phyloP scores from a whole-genome alignment of 2,329 filamentous ascomycete genomes.

The Fusarium illudens region DNA sequence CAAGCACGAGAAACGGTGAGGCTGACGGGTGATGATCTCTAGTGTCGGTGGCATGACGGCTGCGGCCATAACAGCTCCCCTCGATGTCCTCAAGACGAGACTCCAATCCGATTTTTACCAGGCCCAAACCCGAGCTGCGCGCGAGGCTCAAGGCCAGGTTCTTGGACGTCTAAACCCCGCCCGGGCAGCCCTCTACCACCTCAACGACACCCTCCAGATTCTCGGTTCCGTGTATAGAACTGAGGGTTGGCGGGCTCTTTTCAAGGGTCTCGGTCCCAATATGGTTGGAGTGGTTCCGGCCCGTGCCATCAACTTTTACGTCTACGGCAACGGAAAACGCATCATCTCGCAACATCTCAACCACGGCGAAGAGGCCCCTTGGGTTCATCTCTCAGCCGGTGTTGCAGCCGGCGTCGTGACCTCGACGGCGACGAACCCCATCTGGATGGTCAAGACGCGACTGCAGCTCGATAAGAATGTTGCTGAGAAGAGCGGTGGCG shows the following conservation, averaged over 20 bases:
- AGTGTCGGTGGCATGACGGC: constrained; percentile 91
- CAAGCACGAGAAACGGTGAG: neutral
- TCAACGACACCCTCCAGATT: constrained; percentile 87
- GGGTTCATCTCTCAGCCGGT: constrained; percentile 81
- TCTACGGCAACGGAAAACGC: constrained; percentile 91
- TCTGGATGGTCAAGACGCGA: constrained; percentile 95
- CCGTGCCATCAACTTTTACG: constrained; percentile 90
- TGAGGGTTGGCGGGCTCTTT: constrained; percentile 87
- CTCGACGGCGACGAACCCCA: constrained; percentile 91
- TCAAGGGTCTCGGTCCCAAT: constrained; percentile 93
- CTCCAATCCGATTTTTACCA: constrained; percentile 97
- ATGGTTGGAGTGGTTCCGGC: constrained; percentile 89
- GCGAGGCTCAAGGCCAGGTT: constrained; percentile 65
- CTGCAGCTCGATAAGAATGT: constrained; percentile 90
- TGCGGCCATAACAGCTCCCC: constrained; percentile 89
- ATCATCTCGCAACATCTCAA: constrained; percentile 80
- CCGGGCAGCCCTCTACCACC: constrained; percentile 75
- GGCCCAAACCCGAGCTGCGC: constrained; percentile 75
- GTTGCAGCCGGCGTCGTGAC: constrained; percentile 83
- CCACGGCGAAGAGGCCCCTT: constrained; percentile 71
- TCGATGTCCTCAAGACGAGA: constrained; percentile 93
- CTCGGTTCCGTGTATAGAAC: constrained; percentile 79
- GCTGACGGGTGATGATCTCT: constrained; percentile 26
- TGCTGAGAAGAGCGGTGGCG: constrained; percentile 65
- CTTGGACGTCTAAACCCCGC: constrained; percentile 64